Base-by-base conservation (phyloP, 352 stramenopile species). In the Pythium oligandrum region DNA sequence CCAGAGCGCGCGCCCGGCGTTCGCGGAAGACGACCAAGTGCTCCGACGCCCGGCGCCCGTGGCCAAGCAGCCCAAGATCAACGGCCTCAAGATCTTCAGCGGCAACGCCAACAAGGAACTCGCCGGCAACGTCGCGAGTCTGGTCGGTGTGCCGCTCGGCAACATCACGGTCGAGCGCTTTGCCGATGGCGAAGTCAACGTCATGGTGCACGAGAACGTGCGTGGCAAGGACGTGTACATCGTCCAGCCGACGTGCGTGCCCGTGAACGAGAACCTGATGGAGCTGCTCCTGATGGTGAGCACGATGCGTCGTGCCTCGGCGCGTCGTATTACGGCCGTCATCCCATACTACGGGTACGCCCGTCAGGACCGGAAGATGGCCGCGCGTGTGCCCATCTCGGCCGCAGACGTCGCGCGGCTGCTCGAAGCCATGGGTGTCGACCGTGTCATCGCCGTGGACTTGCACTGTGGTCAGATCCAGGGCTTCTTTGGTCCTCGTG, bases 221-320 rank as follows among this genome's bases (percentile, higher is more conserved):
- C 94, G 97, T 56, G 97, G 97, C 55, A 99, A 99, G 70, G 96
- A 99, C 82, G 95, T 99, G 56, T 99, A 99, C 79, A 98, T 99
- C 61, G 93, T 99, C 44, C 97, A 99, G 80, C 96, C 97, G 6
- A 99, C 97, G 36, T 99, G 96, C 74, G 74, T 96, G 57, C 96
- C 96, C 38, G 97, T 99, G 55, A 99, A 99, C 75, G 97, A 99
- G 75, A 99, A 99, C 73, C 83, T 99, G 2, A 99, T 99, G 96
- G 97, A 99, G 79, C 73, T 99, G 50, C 73, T 98, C 73, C 88
- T 98, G 30, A 98, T 98, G 90, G 90, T 98, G 17, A 98, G 90
- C 51, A 99, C 96, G 30, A 97, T 99, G 78, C 91, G 97, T 46
- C 88, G 97, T 54, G 97, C 97, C 30, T 98, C 91, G 47, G 97